Percentiles rank a stretch among this genome's conserved stretches.
phyloP scores from a whole-genome alignment of 2,329 filamentous ascomycete species.

The Fusarium setosum region DNA sequence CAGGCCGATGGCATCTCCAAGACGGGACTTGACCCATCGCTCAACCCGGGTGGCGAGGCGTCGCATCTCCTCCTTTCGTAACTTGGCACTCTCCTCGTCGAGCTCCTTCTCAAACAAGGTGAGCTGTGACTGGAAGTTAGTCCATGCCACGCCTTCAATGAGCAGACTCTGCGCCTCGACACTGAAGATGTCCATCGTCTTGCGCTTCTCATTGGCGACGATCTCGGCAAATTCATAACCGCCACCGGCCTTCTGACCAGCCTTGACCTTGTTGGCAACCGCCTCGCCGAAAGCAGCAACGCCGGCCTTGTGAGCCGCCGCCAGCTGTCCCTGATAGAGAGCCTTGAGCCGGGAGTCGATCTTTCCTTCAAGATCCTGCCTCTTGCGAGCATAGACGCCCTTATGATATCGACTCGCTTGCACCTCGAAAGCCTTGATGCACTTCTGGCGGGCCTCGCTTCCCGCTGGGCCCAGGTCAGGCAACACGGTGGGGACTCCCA shows the following conservation, averaged over 20 bases:
- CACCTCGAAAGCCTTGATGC: slow-evolving; percentile 85
- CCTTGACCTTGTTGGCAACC: slow-evolving; percentile 87
- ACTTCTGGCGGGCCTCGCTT: slow-evolving; percentile 75
- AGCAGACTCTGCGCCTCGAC: slow-evolving; percentile 78
- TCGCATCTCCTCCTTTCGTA: slow-evolving; percentile 96
- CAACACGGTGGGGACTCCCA: slow-evolving; percentile 80
- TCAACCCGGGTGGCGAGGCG: slow-evolving; percentile 91
- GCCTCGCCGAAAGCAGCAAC: slow-evolving; percentile 87
- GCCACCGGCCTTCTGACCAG: slow-evolving; percentile 90
- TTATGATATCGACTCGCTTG: slow-evolving; percentile 97
- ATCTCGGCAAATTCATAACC: slow-evolving; percentile 97
- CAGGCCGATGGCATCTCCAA: slow-evolving; percentile 87
- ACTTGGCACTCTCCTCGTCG: slow-evolving; percentile 83
- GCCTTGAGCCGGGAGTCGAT: slow-evolving; percentile 89
- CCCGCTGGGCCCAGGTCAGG: slow-evolving; percentile 80
- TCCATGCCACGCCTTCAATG: slow-evolving; percentile 88
- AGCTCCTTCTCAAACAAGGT: slow-evolving; percentile 89
- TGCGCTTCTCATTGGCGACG: slow-evolving; percentile 83
- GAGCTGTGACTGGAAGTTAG: slow-evolving; percentile 84
- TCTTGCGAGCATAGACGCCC: slow-evolving; percentile 89
- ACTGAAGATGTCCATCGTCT: slow-evolving; percentile 80
- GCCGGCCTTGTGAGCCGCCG: slow-evolving; percentile 88
- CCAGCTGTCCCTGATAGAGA: slow-evolving; percentile 88
- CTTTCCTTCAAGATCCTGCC: slow-evolving; percentile 84
- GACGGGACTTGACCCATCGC: slow-evolving; percentile 89